phyloP scores from a whole-genome alignment of 176 grass and related monocot genomes.

The Avena atlantica region DNA sequence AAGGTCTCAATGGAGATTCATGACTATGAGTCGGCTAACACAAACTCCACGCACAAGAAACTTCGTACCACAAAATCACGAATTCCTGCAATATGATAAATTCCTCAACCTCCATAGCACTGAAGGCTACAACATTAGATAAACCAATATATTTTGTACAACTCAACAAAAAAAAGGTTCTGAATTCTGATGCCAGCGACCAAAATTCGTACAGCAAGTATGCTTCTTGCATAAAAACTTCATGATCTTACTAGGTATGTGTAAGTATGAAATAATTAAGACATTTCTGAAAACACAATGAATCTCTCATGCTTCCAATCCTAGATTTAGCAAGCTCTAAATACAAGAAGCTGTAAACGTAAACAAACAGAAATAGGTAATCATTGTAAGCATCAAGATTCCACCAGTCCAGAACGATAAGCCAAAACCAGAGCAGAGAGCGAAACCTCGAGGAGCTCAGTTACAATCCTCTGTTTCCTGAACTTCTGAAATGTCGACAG shows the following conservation, averaged over 20 bases:
- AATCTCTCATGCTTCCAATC: slow-evolving; percentile 2
- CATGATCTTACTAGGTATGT: neutral
- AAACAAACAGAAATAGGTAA: neutral
- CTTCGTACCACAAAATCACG: neutral
- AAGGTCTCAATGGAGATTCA: neutral
- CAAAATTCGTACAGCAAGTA: slow-evolving; percentile 20
- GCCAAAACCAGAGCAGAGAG: neutral
- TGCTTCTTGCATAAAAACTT: neutral
- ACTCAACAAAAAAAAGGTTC: neutral
- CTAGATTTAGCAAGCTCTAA: neutral
- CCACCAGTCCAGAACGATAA: slow-evolving; percentile 2
- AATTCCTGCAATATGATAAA: neutral
- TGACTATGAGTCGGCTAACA: neutral
- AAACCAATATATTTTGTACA: neutral
- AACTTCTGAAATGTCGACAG: slow-evolving; percentile 60
- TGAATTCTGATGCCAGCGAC: neutral
- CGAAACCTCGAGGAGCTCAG: slow-evolving; percentile 14
- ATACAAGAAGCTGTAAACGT: slow-evolving; percentile 14
- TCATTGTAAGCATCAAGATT: neutral
- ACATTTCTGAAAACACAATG: neutral
- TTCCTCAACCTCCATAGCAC: neutral
- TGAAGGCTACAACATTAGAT: neutral
- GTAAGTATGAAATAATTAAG: neutral
- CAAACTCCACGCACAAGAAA: neutral
- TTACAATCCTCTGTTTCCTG: slow-evolving; percentile 7